Percentiles rank a stretch among this genome's conserved stretches.
Conservation (phyloP, 768 basidiomycete genomes). For the Clitopilus hobsonii region DNA sequence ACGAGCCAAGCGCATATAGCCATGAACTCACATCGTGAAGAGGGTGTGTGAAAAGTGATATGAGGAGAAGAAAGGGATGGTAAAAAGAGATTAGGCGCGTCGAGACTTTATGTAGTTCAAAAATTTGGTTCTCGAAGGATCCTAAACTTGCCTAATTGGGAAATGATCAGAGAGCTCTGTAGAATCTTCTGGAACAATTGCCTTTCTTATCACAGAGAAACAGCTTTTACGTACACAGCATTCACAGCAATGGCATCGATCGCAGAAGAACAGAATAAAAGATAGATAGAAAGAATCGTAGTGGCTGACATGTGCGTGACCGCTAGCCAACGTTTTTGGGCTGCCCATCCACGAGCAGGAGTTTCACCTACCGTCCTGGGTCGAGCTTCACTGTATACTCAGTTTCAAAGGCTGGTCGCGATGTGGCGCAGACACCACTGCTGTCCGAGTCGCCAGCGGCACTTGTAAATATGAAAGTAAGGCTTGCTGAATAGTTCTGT, state of each 20-base stretch:
- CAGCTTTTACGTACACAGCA: neutral
- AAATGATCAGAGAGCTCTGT: slow-evolving; percentile 19
- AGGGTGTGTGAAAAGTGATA: slow-evolving; percentile 10
- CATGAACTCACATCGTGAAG: slow-evolving; percentile 13
- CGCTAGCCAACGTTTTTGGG: too few species aligned
- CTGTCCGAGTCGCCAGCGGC: too few species aligned
- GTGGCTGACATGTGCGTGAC: too few species aligned
- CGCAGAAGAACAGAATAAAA: neutral
- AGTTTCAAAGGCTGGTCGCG: too few species aligned
- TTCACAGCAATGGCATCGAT: neutral
- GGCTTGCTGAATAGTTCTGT: too few species aligned
- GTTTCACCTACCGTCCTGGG: too few species aligned
- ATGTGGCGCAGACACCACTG: too few species aligned
- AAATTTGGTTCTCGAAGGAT: slow-evolving; percentile 46
- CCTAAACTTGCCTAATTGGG: slow-evolving; percentile 40
- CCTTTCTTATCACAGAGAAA: slow-evolving; percentile 1
- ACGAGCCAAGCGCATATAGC: slow-evolving; percentile 3
- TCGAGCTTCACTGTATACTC: too few species aligned
- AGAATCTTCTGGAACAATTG: slow-evolving; percentile 39
- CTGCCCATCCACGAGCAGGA: too few species aligned
- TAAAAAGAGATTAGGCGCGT: slow-evolving; percentile 18
- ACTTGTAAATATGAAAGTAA: too few species aligned
- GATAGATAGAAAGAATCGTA: neutral
- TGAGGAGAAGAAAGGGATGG: slow-evolving; percentile 19
- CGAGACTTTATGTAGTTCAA: slow-evolving; percentile 30